Base-by-base conservation (phyloP, 345 rosid species). In the Combretum micranthum region DNA sequence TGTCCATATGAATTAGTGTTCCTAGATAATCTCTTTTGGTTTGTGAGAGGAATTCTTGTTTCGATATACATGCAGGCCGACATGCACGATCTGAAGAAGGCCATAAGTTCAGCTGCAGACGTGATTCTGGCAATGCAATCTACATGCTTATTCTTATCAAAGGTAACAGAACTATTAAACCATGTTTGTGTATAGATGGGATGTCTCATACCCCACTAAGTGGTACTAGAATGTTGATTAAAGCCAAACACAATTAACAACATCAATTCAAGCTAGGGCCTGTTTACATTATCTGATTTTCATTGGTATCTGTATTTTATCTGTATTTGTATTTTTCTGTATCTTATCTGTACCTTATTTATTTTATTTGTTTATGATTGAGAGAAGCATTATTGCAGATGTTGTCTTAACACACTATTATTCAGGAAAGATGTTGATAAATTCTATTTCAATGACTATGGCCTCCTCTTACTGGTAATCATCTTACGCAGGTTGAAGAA, bases 41-140 rank as follows among this genome's bases (percentile, higher is more conserved):
- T 56, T 37, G 21, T 59, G 18, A 69, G 44, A 17, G 23, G 49
- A 17, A 42, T 25, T 57, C 43, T 45, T 37, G 13, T 42, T 60
- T 21, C 48, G 54, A 42, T 61, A 20, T 12, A 13, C 12, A 46
- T 68, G 46, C 82, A 88, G 96, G 86, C 77, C 39, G 91, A 88
- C 66, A 54, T 75, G 59, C 83, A 77, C 42, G 80, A 74, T 25
- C 65, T 85, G 50, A 81, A 81, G 57, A 82, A 81, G 57, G 94
- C 88, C 25, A 70, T 88, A 64, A 78, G 75, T 62, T 88, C 90
- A 55, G 96, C 86, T 9, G 79, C 78, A 61, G 85, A 83, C 75
- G 85, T 88, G 49, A 80, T 88, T 85, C 90, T 83, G 50, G 82
- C 88, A 52, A 81, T 88, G 86, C 78, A 75, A 50, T 81, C 87